These are phyloP conservation scores for Cutaneotrichosporon cyanovorans DNA, from an alignment of 1,284 basidiomycete species.

Conservation along the genomic window DNA sequence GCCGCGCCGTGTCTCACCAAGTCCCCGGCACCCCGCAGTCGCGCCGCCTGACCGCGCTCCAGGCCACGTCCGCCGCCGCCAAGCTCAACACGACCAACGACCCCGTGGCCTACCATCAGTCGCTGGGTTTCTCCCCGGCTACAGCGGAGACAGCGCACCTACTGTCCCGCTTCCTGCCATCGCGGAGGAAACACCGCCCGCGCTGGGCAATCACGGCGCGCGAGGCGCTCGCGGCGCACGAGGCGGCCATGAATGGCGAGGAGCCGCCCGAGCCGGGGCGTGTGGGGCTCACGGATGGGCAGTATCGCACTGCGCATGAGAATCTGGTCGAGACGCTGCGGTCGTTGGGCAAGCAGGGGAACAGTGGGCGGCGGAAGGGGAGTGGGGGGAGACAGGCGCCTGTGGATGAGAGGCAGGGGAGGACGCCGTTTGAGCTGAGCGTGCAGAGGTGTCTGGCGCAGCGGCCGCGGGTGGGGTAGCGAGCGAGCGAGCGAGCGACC, in stretches of 20 bases:
- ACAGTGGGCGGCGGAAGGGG: slow-evolving; percentile 1
- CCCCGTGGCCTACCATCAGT: slow-evolving; percentile 35
- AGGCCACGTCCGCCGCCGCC: slow-evolving; percentile 24
- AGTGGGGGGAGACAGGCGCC: slow-evolving; percentile 3
- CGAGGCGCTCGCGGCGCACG: slow-evolving; percentile 11
- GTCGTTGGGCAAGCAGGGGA: slow-evolving; percentile 12
- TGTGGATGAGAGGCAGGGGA: slow-evolving; percentile 19
- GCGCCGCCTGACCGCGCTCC: slow-evolving; percentile 24
- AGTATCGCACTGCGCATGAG: slow-evolving; percentile 40
- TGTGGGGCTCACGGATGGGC: slow-evolving; percentile 33
- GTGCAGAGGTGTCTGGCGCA: slow-evolving; percentile 34
- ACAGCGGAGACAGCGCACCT: slow-evolving; percentile 35
- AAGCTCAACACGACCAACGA: slow-evolving; percentile 32
- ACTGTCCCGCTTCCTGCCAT: slow-evolving; percentile 35
- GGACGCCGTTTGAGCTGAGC: slow-evolving; percentile 38
- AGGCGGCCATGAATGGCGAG: slow-evolving; percentile 13
- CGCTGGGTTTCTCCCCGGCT: slow-evolving; percentile 26
- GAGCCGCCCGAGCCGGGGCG: slow-evolving; percentile 12
- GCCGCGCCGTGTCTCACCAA: neutral
- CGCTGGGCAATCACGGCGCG: slow-evolving; percentile 20
- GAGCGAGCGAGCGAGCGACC: no score
- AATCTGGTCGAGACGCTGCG: slow-evolving; percentile 28
- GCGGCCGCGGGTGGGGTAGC: slow-evolving; percentile 26
- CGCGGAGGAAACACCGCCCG: slow-evolving; percentile 19
- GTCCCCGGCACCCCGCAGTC: neutral